Percentiles rank a stretch among this genome's conserved stretches.
These are phyloP conservation scores for Micromonas pusilla DNA, from an alignment of 139 green algal species.

Conservation along the genomic window DNA sequence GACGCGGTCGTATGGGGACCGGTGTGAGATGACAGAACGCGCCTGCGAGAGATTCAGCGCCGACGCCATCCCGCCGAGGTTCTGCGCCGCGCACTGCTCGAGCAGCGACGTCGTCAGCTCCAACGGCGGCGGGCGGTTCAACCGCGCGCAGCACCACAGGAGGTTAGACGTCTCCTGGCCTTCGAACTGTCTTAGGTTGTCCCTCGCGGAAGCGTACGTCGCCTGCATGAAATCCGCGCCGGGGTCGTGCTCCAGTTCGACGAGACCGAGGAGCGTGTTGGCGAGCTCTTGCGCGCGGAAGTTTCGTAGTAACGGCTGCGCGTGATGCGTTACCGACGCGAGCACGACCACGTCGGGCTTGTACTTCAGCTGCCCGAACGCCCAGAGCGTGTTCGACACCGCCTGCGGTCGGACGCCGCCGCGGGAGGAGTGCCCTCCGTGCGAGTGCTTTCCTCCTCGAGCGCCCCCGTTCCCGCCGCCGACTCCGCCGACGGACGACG, in stretches of 20 bases:
- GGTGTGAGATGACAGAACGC: no score
- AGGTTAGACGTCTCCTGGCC: constrained; percentile 1
- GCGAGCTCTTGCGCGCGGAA: constrained; percentile 10
- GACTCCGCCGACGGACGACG: no score
- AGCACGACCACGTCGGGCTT: not conserved
- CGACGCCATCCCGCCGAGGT: not conserved
- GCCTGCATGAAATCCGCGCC: not conserved
- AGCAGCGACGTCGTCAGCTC: not conserved
- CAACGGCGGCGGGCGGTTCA: not conserved
- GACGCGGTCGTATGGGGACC: no score
- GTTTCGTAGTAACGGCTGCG: not conserved
- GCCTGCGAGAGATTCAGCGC: not conserved
- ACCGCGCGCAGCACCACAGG: constrained; percentile 4
- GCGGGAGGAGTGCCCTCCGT: not conserved
- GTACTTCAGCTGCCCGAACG: not conserved
- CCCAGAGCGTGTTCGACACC: constrained; percentile 2
- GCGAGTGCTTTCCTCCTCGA: no score
- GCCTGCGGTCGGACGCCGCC: constrained; percentile 4
- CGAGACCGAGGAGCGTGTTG: not conserved
- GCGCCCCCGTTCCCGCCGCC: no score
- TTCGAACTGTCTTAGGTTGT: not conserved
- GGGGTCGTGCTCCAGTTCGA: not conserved
- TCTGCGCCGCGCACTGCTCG: not conserved
- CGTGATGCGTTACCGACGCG: not conserved
- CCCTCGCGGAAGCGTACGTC: not conserved